Conservation (phyloP, 148 eudicot genomes). For the Rhododendron vialii region DNA sequence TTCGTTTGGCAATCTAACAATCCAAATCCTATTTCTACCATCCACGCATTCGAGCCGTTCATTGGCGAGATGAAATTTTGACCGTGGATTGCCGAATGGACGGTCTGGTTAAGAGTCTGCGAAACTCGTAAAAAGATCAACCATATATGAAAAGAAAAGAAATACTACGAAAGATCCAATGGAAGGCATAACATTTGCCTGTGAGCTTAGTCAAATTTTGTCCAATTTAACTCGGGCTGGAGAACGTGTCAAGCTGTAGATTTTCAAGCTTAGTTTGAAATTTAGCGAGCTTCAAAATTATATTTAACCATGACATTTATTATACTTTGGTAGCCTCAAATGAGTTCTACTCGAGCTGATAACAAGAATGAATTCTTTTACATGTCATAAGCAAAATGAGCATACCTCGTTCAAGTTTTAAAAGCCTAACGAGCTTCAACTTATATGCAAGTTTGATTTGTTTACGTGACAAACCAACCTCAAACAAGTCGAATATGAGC, state of each 20-base stretch:
- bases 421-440: background rate
- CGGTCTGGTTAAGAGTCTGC: background rate
- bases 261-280: background rate
- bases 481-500: background rate
- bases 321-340: background rate
- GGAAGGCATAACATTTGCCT: background rate
- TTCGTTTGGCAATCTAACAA: no score
- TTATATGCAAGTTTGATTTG: background rate
- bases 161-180: background rate
- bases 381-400: background rate
- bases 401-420: background rate
- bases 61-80: no score
- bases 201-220: background rate
- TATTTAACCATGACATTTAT: background rate
- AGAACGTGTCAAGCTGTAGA: background rate
- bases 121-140: background rate
- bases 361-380: background rate
- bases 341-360: background rate
- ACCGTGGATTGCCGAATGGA: no score
- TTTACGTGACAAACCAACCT: no score
- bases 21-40: no score
- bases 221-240: background rate
- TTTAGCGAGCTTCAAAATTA: background rate
- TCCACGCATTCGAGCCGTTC: no score
- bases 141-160: background rate